phyloP scores from a whole-genome alignment of 805 yeast genomes.

The Candida coquimbonensis region DNA sequence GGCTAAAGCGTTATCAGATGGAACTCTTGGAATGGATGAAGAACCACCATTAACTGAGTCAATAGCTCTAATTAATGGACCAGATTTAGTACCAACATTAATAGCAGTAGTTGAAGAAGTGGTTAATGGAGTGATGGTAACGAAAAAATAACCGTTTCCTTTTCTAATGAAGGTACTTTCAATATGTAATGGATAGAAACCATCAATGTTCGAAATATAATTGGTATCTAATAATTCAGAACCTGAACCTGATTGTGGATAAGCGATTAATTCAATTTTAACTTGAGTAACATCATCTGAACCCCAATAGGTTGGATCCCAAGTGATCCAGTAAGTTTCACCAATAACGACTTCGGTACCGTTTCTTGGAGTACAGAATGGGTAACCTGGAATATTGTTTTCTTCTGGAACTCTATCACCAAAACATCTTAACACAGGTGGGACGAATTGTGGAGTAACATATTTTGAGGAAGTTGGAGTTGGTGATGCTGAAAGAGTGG shows the following conservation, averaged over 20 bases:
- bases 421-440: conserved; percentile 39
- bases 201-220: conserved; percentile 30
- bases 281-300: conserved; percentile 30
- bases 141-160: conserved; percentile 30
- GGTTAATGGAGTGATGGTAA: conserved; percentile 32
- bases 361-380: conserved; percentile 35
- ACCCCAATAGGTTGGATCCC: conserved; percentile 41
- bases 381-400: conserved; percentile 25
- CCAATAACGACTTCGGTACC: conserved; percentile 40
- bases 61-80: conserved; percentile 35
- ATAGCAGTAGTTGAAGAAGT: conserved; percentile 28
- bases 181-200: conserved; percentile 32
- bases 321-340: conserved; percentile 41
- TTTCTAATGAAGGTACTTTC: conserved; percentile 21
- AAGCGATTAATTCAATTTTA: conserved; percentile 26
- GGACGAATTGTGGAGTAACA: conserved; percentile 32
- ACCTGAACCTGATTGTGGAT: conserved; percentile 29
- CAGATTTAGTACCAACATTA: conserved; percentile 31
- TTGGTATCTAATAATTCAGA: conserved; percentile 28
- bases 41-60: conserved; percentile 25
- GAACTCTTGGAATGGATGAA: conserved; percentile 28
- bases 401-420: conserved; percentile 33
- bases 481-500: conserved; percentile 35
- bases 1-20: conserved; percentile 30
- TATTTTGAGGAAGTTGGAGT: conserved; percentile 29